A percentile compares a stretch with the other conserved stretches of the same genome.
phyloP scores from a whole-genome alignment of 768 basidiomycete genomes.

The Candolleomyces aberdarensis region DNA sequence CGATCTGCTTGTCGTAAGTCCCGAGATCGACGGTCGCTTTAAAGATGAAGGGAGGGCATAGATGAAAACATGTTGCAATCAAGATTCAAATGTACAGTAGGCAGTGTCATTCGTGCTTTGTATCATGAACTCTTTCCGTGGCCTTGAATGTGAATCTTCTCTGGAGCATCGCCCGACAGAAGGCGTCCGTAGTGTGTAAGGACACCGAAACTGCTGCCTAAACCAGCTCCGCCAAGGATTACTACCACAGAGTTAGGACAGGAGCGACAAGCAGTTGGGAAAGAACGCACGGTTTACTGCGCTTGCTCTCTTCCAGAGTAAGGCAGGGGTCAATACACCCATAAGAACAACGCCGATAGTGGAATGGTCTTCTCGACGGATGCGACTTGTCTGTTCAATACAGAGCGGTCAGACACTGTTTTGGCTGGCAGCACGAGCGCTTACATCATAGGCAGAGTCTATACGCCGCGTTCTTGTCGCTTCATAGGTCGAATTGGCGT shows the following conservation, averaged over 20 bases:
- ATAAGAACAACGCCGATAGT: conserved; percentile 69
- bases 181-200: conserved; percentile 53
- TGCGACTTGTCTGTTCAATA: conserved; percentile 43
- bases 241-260: conserved; percentile 37
- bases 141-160: conserved; percentile 20
- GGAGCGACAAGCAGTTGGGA: neutral
- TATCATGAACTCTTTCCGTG: conserved; percentile 15
- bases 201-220: conserved; percentile 61
- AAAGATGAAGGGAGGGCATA: conserved; percentile 44
- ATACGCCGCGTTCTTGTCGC: conserved; percentile 48
- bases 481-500: conserved; percentile 49
- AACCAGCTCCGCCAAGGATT: conserved; percentile 66
- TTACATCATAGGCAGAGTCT: conserved; percentile 57
- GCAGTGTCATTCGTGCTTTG: neutral
- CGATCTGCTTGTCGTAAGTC: conserved; percentile 58
- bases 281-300: conserved; percentile 52
- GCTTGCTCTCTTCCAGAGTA: conserved; percentile 70
- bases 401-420: neutral
- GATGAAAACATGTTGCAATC: neutral
- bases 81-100: no score
- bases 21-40: conserved; percentile 64
- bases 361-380: conserved; percentile 71
- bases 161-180: conserved; percentile 52
- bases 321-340: conserved; percentile 60
- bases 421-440: conserved; percentile 2